Evolutionary conservation across 2,329 filamentous ascomycete genomes (phyloP).

Genomic region (Paecilomyces fulvus): DNA sequence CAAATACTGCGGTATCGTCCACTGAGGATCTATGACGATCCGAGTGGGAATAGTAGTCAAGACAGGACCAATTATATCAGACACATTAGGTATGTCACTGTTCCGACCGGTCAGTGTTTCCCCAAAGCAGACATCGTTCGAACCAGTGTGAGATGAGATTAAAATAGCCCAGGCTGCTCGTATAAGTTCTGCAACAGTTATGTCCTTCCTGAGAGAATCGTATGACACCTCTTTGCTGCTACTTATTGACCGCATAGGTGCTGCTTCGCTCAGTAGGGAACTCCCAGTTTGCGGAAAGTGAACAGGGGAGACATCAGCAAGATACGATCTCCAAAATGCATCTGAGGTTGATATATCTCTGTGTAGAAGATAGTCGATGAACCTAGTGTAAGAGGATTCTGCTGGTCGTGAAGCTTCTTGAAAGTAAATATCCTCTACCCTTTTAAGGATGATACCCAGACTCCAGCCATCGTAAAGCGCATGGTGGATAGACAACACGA

Average conservation of each 20-base stretch:
- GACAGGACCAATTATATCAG: constrained; percentile 40
- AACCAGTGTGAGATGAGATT: constrained; percentile 40
- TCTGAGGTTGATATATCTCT: constrained; percentile 20
- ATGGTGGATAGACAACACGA: constrained; percentile 45
- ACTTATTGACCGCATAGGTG: constrained; percentile 9
- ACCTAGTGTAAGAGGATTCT: constrained; percentile 7
- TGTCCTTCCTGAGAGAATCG: constrained; percentile 10
- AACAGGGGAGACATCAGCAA: constrained; percentile 16
- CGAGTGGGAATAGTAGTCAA: constrained; percentile 30
- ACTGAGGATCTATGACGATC: constrained; percentile 28
- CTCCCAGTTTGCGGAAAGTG: constrained; percentile 20
- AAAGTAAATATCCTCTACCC: constrained; percentile 29
- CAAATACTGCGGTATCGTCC: constrained; percentile 42
- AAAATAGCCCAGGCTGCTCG: constrained; percentile 47
- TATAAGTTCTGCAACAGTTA: constrained; percentile 43
- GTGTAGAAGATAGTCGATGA: constrained; percentile 22
- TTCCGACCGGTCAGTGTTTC: constrained; percentile 48
- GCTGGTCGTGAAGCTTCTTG: background rate
- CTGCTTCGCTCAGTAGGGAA: constrained; percentile 15
- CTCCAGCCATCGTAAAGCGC: constrained; percentile 46
- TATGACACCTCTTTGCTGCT: constrained; percentile 16
- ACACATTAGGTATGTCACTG: constrained; percentile 40
- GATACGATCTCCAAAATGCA: constrained; percentile 23
- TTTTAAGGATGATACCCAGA: constrained; percentile 27
- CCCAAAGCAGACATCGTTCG: constrained; percentile 45